Base-by-base conservation (phyloP, 2,329 filamentous ascomycete genomes). In the Pseudogymnoascus sp. region DNA sequence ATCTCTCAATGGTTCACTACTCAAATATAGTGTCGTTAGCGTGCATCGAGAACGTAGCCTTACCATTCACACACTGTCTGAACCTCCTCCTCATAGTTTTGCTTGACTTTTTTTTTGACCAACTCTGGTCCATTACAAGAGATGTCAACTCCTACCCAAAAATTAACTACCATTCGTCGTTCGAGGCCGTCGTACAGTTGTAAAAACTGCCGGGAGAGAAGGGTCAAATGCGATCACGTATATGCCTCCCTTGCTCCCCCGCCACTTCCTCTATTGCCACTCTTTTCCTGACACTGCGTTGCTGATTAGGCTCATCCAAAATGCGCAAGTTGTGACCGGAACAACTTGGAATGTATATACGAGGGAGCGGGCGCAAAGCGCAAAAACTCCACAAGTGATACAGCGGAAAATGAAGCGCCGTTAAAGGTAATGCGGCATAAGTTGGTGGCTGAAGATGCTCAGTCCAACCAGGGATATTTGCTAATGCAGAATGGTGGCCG, bases 401-500 rank as follows among this genome's bases (percentile, higher is more conserved):
- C 18, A 41, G 38, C 18, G 38, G 38, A 14, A 18, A 41, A 18
- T 41, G 38, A 41, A 41, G 20, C 38, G 20, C 38, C 38, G 6
- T 9, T 41, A 12, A 41, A 41, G 38, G 18, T 41, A 20, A 12
- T 41, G 38, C 38, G 38, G 22, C 38, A 41, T 41, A 41, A 11
- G 38, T 41, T 11, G 4, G 18, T 41, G 18, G 38, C 22, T 41
- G 38, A 41, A 22, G 38, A 41, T 41, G 2, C 38, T 14, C 38
- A 41, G 18, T 41, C 38, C 18, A 41, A 41, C 38, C 38, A 41
- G 38, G 57, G 57, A 59, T 59, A 59, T 18, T 39, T 59, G 57
- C n/a, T 39, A 39, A 37, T 59, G 12, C 57, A 59, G 34, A 59
- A 59, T 30, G 57, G 57, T n/a, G 86, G 85, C 38, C 81, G 80